A percentile compares a stretch with the other conserved stretches of the same genome.
Evolutionary conservation across 441 rosid species (phyloP).

Genomic region (Raphanus hybrid): DNA sequence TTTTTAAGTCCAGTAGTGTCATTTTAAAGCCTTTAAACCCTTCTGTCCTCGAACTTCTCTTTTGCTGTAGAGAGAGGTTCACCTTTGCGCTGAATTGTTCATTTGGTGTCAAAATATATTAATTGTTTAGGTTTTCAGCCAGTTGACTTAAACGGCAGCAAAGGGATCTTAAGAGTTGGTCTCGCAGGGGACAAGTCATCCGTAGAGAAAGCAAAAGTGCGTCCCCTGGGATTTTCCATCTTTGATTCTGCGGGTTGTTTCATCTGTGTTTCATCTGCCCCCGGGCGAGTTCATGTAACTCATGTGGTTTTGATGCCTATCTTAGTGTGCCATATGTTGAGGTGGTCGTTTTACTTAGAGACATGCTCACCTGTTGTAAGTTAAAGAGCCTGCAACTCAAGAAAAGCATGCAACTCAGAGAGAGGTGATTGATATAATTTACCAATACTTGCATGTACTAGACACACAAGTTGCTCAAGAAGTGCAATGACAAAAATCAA

Average conservation of each 20-base stretch:
- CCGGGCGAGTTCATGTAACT: no score
- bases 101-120: neutral
- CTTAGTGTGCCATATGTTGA: neutral
- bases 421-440: no score
- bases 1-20: conserved; percentile 4
- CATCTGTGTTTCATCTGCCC: no score
- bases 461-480: no score
- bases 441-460: no score
- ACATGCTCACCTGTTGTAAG: neutral
- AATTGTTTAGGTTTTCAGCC: conserved; percentile 55
- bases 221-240: no score
- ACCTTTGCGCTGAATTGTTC: neutral
- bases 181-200: no score
- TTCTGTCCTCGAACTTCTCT: neutral
- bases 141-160: conserved; percentile 56
- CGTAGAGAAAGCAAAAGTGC: no score
- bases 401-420: no score
- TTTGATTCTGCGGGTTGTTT: no score
- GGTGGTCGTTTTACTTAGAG: neutral
- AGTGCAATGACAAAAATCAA: no score
- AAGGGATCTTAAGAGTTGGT: neutral
- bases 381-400: no score
- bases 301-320: neutral
- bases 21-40: neutral
- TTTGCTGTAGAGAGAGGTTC: conserved; percentile 1